Base-by-base conservation (phyloP, 2,329 filamentous ascomycete species). In the Immersiporthe knoxdaviesiana region DNA sequence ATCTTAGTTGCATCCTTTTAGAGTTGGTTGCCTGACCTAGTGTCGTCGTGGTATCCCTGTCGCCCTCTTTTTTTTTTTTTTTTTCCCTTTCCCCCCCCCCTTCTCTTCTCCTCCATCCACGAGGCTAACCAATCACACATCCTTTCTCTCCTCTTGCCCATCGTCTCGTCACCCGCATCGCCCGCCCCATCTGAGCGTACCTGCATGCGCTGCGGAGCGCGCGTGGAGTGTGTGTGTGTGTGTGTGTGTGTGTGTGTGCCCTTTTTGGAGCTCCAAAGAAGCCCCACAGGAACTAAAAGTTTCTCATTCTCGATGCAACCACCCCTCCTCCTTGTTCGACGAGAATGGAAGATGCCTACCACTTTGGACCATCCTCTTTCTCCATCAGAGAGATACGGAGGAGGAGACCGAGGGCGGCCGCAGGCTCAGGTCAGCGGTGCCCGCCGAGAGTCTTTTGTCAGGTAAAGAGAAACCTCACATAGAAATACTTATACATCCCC, bases 351-450 rank as follows among this genome's bases (percentile, higher is more conserved):
- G 14, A 54, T 56, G 50, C 58, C 24, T 63, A 21, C 32, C 18
- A 7, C 8, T 21, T 37, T 24, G 5, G 16, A 18, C n/a, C 16
- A 39, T 37, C 60, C 50, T 54, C 44, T 50, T 61, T 14, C 41
- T 32, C 39, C 59, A 61, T 62, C n/a, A n/a, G 44, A 2, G 59
- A 68, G 39, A n/a, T 47, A 10, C 21, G 10, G 44, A 8, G 21
- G 21, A 47, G 3, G 18, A 7, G 18, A 8, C 44, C 16, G 44
- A 47, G 44, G 44, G 30, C 39, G 52, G 50, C 35, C 44, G 56
- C n/a, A 67, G 21, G 60, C 37, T 58, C 32, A 65, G 62, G 37
- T 41, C 58, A 65, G 65, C 37, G 44, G 56, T 65, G 58, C 41
- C 63, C 63, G 60, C 54, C 65, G 59, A 56, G 59, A n/a, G 54